Conservation (phyloP, 1,284 basidiomycete genomes). For the Ustilago esculenta region DNA sequence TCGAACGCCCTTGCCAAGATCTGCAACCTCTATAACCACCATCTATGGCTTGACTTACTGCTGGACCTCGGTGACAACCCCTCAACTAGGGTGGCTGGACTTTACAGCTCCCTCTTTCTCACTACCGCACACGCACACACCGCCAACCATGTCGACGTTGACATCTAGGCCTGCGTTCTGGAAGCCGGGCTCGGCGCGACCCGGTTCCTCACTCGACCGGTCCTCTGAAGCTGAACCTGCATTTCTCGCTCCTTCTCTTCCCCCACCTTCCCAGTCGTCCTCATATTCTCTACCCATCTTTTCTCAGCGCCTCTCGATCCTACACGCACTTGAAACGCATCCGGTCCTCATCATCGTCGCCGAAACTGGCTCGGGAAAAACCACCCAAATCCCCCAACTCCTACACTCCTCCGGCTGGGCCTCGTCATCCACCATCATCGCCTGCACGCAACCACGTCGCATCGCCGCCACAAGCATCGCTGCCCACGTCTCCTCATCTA, state of each 20-base stretch:
- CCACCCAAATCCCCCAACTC: slow-evolving; percentile 84
- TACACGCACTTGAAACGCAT: slow-evolving; percentile 84
- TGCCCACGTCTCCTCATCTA: slow-evolving; percentile 66
- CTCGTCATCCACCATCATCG: slow-evolving; percentile 58
- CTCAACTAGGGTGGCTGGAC: no score
- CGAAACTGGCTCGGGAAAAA: slow-evolving; percentile 61
- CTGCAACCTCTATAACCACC: slow-evolving; percentile 3
- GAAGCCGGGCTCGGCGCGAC: slow-evolving; percentile 60
- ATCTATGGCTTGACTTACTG: no score
- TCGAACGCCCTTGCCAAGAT: slow-evolving; percentile 10
- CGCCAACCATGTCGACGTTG: slow-evolving; percentile 1
- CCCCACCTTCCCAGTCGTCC: not conserved
- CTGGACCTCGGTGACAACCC: no score
- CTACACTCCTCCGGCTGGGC: slow-evolving; percentile 79
- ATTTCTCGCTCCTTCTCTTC: not conserved
- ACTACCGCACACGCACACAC: no score
- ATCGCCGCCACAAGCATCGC: slow-evolving; percentile 67
- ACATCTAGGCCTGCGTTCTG: slow-evolving; percentile 46
- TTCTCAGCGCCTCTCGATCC: slow-evolving; percentile 81
- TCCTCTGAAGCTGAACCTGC: slow-evolving; percentile 6
- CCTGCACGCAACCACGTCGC: slow-evolving; percentile 66
- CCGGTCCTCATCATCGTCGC: slow-evolving; percentile 79
- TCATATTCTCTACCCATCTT: slow-evolving; percentile 76
- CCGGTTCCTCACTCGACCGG: slow-evolving; percentile 44
- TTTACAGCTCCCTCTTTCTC: no score